Evolutionary conservation across 1,284 basidiomycete genomes (phyloP).

Genomic region (Cryptococcus amylolentus): DNA sequence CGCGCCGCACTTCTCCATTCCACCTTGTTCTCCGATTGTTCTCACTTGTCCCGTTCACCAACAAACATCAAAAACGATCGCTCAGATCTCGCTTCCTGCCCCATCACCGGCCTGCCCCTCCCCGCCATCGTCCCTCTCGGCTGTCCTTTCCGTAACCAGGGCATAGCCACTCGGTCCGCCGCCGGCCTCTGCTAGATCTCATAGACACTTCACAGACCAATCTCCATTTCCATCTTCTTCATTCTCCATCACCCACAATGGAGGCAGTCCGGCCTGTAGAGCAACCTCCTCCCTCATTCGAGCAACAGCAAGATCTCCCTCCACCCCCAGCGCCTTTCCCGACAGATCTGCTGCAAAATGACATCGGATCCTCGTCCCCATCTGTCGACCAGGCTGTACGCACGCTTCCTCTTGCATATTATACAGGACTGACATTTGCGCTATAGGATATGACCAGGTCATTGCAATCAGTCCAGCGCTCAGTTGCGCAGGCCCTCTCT

Average conservation of each 20-base stretch:
- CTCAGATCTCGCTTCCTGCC: background rate
- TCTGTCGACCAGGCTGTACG: background rate
- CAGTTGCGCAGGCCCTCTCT: slow-evolving; percentile 27
- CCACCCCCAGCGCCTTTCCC: slow-evolving; percentile 36
- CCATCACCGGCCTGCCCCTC: no score
- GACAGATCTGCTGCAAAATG: slow-evolving; percentile 3
- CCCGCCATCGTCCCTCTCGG: background rate
- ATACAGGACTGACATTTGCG: background rate
- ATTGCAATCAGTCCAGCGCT: slow-evolving; percentile 27
- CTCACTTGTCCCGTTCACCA: no score
- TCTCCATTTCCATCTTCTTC: background rate
- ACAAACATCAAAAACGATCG: no score
- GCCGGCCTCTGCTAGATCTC: background rate
- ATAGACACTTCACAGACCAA: no score
- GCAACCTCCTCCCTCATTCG: background rate
- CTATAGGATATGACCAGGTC: slow-evolving; percentile 6
- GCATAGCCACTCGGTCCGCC: background rate
- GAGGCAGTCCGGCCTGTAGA: slow-evolving; percentile 12
- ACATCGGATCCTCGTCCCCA: background rate
- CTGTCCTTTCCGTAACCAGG: background rate
- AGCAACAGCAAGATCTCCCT: slow-evolving; percentile 17
- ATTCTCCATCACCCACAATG: slow-evolving; percentile 1
- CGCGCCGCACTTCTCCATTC: no score
- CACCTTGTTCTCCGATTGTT: no score
- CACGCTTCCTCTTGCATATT: background rate